Base-by-base conservation (phyloP, 192 early-diverging fungal genomes). In the Oehlia diaphana region DNA sequence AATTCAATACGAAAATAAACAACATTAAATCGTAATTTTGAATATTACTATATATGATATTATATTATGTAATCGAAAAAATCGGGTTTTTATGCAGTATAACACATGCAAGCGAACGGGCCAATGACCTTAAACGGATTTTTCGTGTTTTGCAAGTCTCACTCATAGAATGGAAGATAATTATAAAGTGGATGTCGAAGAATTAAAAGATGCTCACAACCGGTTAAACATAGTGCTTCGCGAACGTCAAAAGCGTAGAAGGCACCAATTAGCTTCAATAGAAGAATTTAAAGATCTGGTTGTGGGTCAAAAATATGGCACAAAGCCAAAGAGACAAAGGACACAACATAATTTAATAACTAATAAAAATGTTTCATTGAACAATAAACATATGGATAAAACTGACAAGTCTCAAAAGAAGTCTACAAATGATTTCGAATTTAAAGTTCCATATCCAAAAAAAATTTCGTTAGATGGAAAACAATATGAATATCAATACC, bases 231-330 rank as follows among this genome's bases (percentile, higher is more conserved):
- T 28, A 58, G 63, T 68, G 4, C 66, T 78, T 47, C 76, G 64
- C 9, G 64, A 65, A 63, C 76, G 76, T 31, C 76, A 78, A 68
- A 65, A 68, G 42, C 76, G 66, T 44, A 42, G 76, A 19, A 42
- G 37, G 9, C 44, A 68, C 10, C 76, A 68, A 58, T 35, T 78
- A 50, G 23, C 23, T 16, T 68, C 64, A 6, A 28, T 16, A 16
- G 35, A 26, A 49, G 35, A 42, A 78, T 39, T 63, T 16, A 42
- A 58, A 12, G 49, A 16, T 50, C 37, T 64, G 33, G 7, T 31
- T 28, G 5, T 53, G 10, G 14, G 28, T 35, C 23, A 61, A 6
- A 14, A 58, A 50, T 16, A 26, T 14, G 31, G 12, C 9, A 31
- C 7, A 21, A 23, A 74, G 62, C 2, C 10, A 61, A 58, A 35